Base-by-base conservation (phyloP, 257 asterid genomes). In the Nicotiana benthamiana region DNA sequence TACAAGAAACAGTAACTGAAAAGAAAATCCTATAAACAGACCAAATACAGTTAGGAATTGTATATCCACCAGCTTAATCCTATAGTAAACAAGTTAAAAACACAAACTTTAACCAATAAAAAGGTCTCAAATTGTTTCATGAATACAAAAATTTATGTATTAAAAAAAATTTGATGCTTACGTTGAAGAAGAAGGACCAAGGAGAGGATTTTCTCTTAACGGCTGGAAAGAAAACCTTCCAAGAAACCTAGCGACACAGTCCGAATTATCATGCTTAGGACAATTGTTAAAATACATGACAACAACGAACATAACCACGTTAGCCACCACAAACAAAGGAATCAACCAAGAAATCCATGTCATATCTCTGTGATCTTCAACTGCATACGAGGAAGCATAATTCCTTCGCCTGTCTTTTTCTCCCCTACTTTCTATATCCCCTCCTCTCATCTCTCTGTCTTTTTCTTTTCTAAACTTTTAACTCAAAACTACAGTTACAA, bases 171-270 rank as follows among this genome's bases (percentile, higher is more conserved):
- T 63, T 16, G 68, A 70, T 53, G 6, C 96, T 89, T 83, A 95
- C 99, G 97, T 90, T 24, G 90, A 83, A 81, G 97, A 86, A 83
- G 99, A 92, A 85, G 99, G 98, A 2, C 99, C 99, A 22, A 95
- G 83, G 59, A 91, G 80, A 26, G 99, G 99, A 86, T 95, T 95
- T 83, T 95, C 93, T 48, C 86, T 77, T 60, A 89, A 59, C 4
- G 98, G 98, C 91, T 95, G 97, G 72, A 92, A 95, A 28, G 98
- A 91, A 56, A 93, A 87, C 83, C 98, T 83, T 77, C 96, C 92
- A 5, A 93, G 93, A 83, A 92, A 92, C 87, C 90, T 84, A 0
- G 90, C 93, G 20, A 89, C 90, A 65, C 98, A 95, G 3, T 75
- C 82, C 15, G 7, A 43, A 30, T 48, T 83, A 30, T 81, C 36